These are phyloP conservation scores for Collybiopsis luxurians DNA, from an alignment of 768 basidiomycete genomes.

Conservation along the genomic window DNA sequence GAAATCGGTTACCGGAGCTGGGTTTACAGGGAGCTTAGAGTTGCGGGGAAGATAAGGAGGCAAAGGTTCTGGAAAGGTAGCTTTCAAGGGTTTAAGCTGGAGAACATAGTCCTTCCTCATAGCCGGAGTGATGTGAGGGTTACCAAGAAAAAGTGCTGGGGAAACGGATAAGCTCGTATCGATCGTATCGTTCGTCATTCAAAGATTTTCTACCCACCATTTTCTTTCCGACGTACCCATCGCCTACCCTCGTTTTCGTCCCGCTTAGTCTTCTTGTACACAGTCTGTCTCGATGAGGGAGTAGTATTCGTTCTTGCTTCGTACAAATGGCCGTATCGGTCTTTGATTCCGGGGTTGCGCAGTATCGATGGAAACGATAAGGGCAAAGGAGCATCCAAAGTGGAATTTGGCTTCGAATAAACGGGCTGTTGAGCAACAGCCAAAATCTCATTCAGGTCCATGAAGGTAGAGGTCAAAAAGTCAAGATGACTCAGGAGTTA, in stretches of 20 bases:
- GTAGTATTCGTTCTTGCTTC: slow-evolving; percentile 12
- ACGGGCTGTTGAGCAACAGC: not conserved
- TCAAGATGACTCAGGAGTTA: not conserved
- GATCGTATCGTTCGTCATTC: not conserved
- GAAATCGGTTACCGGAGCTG: slow-evolving; percentile 41
- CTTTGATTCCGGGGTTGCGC: slow-evolving; percentile 52
- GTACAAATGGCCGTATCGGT: slow-evolving; percentile 54
- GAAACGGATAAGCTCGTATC: not conserved
- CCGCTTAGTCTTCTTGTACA: slow-evolving; percentile 40
- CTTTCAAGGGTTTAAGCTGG: slow-evolving; percentile 35
- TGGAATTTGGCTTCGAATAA: not conserved
- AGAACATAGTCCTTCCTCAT: slow-evolving; percentile 52
- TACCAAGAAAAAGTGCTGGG: slow-evolving; percentile 72
- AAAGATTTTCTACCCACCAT: slow-evolving; percentile 43
- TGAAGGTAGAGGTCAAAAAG: not conserved
- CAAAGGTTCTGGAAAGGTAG: slow-evolving; percentile 77
- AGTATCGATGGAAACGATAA: slow-evolving; percentile 75
- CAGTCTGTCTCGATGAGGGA: slow-evolving; percentile 12
- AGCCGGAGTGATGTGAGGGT: slow-evolving; percentile 70
- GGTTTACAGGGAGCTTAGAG: slow-evolving; percentile 44
- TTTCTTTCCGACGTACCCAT: slow-evolving; percentile 74
- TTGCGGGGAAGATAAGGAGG: slow-evolving; percentile 69
- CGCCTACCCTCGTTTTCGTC: slow-evolving; percentile 76
- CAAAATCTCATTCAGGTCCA: not conserved
- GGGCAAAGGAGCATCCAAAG: slow-evolving; percentile 31